Base-by-base conservation (phyloP, 257 asterid species). In the Capsicum chinense region DNA sequence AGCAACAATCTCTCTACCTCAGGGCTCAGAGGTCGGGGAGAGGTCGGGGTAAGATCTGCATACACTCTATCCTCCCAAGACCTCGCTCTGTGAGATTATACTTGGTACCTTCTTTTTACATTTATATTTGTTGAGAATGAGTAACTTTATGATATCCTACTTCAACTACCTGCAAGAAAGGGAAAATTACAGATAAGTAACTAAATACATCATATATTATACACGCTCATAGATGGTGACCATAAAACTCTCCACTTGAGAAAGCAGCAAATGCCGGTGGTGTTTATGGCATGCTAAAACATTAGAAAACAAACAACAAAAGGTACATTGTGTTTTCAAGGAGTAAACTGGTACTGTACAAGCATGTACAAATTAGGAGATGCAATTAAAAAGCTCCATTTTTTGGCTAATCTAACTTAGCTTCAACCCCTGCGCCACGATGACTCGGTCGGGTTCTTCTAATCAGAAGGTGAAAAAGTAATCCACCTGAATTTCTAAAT, bases 331-430 rank as follows among this genome's bases (percentile, higher is more conserved):
- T 33, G 82, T 35, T 56, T 78, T 16, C 50, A 33, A 78, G 33
- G 26, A 54, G 82, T 78, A 33, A 78, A 78, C 64, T 78, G 83
- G 47, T 60, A 79, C 93, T 90, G 68, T 88, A 90, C 91, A 89
- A 19, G 84, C 54, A 88, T 89, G 66, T 78, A 78, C 82, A 78
- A 78, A 54, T 58, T 47, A 52, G 79, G 78, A 82, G 66, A 56
- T 66, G 6, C 85, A 82, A 50, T 47, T 52, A 64, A 67, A 33
- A 82, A 82, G 66, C 82, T 54, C 82, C 82, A 7, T 26, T 26
- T 26, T 70, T 73, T 54, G 9, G 48, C 66, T 54, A 54, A 78
- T 54, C 82, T 78, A 48, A 17, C 63, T 48, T 47, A 16, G 79
- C 52, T 81, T 50, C 73, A 82, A 82, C 82, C 85, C 70, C 85